Evolutionary conservation across 2,329 filamentous ascomycete genomes (phyloP), one percentile per base, ranked within the genome.

Genomic region (Bipolaris cookei): DNA sequence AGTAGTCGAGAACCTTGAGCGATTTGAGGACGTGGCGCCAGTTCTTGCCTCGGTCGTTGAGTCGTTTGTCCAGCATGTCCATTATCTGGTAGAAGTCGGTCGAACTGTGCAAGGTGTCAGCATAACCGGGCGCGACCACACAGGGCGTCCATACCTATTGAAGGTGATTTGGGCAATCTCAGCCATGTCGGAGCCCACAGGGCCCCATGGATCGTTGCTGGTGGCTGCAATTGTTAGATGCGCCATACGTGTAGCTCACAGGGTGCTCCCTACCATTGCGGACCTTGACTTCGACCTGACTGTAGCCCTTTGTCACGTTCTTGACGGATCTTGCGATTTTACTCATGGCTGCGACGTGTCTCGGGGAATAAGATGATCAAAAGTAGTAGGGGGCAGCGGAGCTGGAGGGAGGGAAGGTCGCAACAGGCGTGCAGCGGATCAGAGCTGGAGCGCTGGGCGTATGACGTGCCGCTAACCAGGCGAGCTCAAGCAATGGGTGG

Each of bases 31-130:
- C 95, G 76, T 99, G 95, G 70, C 95, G 89, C 95, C 95, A 99
- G 77, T 99, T 99, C 84, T 98, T 99, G 74, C 95, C 95, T 79
- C 99, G 98, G 79, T 99, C 95, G 72, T 99, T 99, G 72, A 99
- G 82, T 67, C 95, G 90, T 83, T 98, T 98, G 80, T 99, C 95
- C 66, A 99, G 84, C 92, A 99, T 99, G 77, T 99, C 95, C 89
- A 99, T 97, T 71, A 99, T 97, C 77, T 99, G 94, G 81, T 97
- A 97, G 81, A 99, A 99, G 77, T 98, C 95, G 78, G 90, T 94
- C 34, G 92, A 93, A 74, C 94, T 96, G 68, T 38, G 44, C 37
- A 55, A 20, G 28, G 41, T 41, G 63, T 76, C 64, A 76, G 72
- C 65, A 65, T 59, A 55, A 56, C 60, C 44, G 45, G 47, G 16